Percentiles rank a stretch among this genome's conserved stretches.
Conservation (phyloP, 805 yeast genomes). For the Pichia californica region DNA sequence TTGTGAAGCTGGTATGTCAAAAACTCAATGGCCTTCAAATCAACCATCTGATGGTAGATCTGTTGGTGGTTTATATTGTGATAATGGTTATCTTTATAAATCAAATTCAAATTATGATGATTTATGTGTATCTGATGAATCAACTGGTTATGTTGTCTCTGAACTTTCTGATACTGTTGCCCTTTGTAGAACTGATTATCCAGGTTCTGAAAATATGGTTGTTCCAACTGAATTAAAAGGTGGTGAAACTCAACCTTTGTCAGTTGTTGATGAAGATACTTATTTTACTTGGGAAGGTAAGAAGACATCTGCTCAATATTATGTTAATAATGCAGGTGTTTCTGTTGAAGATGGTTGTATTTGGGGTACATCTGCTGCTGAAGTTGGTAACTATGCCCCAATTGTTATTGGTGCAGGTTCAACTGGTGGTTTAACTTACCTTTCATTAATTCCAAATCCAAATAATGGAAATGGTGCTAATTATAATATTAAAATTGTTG, state of each 20-base stretch:
- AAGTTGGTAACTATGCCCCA: conserved; percentile 77
- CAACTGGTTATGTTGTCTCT: conserved; percentile 48
- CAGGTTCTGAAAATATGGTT: conserved; percentile 78
- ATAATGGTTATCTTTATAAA: conserved; percentile 53
- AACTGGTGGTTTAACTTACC: conserved; percentile 50
- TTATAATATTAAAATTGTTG: conserved; percentile 75
- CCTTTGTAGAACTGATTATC: conserved; percentile 73
- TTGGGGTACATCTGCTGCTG: conserved; percentile 57
- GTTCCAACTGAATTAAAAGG: conserved; percentile 60
- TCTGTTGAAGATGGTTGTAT: conserved; percentile 61
- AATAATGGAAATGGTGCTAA: conserved; percentile 53
- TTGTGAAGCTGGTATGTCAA: conserved; percentile 74
- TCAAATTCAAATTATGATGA: conserved; percentile 43
- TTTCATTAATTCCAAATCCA: conserved; percentile 74
- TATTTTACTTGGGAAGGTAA: conserved; percentile 61
- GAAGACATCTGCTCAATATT: conserved; percentile 64
- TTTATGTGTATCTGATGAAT: conserved; percentile 61
- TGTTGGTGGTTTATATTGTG: conserved; percentile 64
- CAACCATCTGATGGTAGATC: conserved; percentile 68
- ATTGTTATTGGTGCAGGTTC: conserved; percentile 73
- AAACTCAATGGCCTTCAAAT: conserved; percentile 68
- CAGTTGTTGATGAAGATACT: conserved; percentile 53
- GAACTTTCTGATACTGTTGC: conserved; percentile 49
- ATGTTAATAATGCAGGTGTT: conserved; percentile 74
- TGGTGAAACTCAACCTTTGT: conserved; percentile 43